Evolutionary conservation across 2,329 filamentous ascomycete genomes (phyloP), one percentile per base, ranked within the genome.

Genomic region (Cladosporium sp.): DNA sequence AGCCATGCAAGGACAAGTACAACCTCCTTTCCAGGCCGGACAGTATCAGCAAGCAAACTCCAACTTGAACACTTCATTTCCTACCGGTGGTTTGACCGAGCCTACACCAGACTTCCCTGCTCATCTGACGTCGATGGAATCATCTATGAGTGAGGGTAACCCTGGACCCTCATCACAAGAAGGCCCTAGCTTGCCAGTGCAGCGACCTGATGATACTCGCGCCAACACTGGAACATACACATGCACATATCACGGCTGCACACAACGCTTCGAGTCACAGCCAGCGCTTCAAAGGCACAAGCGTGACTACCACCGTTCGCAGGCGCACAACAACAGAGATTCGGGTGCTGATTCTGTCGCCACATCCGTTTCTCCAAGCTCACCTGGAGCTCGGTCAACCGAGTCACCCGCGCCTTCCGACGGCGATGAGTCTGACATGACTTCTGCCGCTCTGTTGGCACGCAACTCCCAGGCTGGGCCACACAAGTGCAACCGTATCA

Each of bases 171-270:
- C 61, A 71, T 83, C 74, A 59, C 78, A 79, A 60, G 76, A 78
- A 34, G 82, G 75, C 68, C 74, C 72, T 36, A 67, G 62, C 12
- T 68, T 70, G 44, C 36, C 73, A 63, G 71, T 75, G 32, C 75
- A 81, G 69, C 82, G 87, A 82, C 92, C 92, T 0, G 77, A 81
- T 1, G 84, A 88, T 49, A 88, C 89, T 2, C 83, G 83, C 18
- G 91, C 92, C 0, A 92, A 96, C 71, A 86, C 89, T 24, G 94
- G 94, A 14, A 97, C 93, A 0, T 99, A 97, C 80, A 96, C 93
- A 1, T 99, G 95, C 79, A 97, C 93, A 0, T 97, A 97, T 74
- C 93, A 96, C 74, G 92, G 93, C 12, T 98, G 95, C 76, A 89
- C 89, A 0, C 83, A 90, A 71, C 90, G 95, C 63, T 99, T 99